Evolutionary conservation across 495 filamentous ascomycete species (phyloP), one percentile per base, ranked within the genome.

Genomic region (Beverwykella pulmonaria): DNA sequence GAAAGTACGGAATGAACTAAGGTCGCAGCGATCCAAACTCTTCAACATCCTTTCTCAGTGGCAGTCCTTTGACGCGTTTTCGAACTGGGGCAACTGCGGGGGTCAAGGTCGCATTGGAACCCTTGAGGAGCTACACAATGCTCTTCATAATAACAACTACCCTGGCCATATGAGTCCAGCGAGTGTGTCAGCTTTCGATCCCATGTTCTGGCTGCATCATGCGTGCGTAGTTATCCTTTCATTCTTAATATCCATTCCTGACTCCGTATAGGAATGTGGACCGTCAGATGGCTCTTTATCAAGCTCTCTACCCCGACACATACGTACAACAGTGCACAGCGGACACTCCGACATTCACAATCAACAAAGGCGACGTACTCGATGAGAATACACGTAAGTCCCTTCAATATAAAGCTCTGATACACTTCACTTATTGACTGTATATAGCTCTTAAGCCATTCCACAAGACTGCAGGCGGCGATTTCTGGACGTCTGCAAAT

Each of bases 401-500:
- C 1, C 27, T n/a, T 52, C 46, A n/a, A 25, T 46, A 7, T 2
- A 20, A 22, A 20, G 1, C 27, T n/a, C 12, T 12, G 17, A 53
- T 29, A 1, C 19, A 22, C n/a, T 2, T 41, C 22, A 17, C 22
- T 8, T 61, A 53, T 14, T 44, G 15, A 44, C 39, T 10, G 44
- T 2, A 44, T 2, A 12, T 44, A 44, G 39, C 60, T 6, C 54
- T 65, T 17, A 65, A 53, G 14, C 78, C 78, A 2, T 79, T 79
- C 63, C 78, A 75, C 50, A 63, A 61, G 27, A 72, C 76, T 39
- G 41, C 69, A 25, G 58, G 39, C 32, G 62, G 62, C 1, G 67
- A 66, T 34, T 72, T 64, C 29, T 78, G 73, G 70, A 73, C 49
- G 20, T 70, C 74, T 10, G 52, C 62, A 17, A 70, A 66, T 8